Conservation (phyloP, 2,329 filamentous ascomycete species). For the Colletotrichum sp. region DNA sequence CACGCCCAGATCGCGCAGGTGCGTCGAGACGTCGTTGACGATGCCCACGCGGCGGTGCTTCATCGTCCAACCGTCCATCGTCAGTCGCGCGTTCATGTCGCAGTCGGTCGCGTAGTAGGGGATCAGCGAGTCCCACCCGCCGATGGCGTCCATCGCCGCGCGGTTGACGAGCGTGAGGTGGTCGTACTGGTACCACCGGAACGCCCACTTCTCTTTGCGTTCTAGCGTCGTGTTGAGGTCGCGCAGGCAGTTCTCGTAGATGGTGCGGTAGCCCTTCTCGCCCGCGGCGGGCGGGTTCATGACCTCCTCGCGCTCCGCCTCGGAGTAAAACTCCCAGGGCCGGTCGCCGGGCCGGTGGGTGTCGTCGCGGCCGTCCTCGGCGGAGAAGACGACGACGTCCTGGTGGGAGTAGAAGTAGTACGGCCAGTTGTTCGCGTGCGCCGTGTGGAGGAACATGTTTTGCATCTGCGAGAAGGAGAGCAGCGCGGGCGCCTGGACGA, state of each 20-base stretch:
- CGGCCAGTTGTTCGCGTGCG: conserved; percentile 47
- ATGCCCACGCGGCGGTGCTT: conserved; percentile 43
- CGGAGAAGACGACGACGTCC: conserved; percentile 52
- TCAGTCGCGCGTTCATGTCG: conserved; percentile 56
- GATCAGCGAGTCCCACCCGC: conserved; percentile 63
- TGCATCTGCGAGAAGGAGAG: conserved; percentile 61
- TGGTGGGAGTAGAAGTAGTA: conserved; percentile 65
- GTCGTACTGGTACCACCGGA: conserved; percentile 64
- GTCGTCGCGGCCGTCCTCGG: conserved; percentile 34
- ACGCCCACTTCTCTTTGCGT: conserved; percentile 55
- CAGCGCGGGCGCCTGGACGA: conserved; percentile 56
- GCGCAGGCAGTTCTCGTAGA: conserved; percentile 44
- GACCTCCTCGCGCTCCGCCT: conserved; percentile 8
- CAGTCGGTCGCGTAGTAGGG: conserved; percentile 65
- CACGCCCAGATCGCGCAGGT: conserved; percentile 49
- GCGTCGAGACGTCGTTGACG: conserved; percentile 50
- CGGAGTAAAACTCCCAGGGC: conserved; percentile 22
- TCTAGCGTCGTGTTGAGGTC: too few species aligned
- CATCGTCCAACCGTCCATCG: conserved; percentile 49
- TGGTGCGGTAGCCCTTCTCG: conserved; percentile 41
- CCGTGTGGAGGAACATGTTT: conserved; percentile 55
- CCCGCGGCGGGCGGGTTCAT: conserved; percentile 29
- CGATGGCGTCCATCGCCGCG: conserved; percentile 52
- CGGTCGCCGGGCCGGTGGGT: conserved; percentile 19
- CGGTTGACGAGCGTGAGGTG: conserved; percentile 63